These are phyloP conservation scores for Nakaseomyces nivariensis DNA, from an alignment of 1,139 yeast genomes.

Conservation along the genomic window DNA sequence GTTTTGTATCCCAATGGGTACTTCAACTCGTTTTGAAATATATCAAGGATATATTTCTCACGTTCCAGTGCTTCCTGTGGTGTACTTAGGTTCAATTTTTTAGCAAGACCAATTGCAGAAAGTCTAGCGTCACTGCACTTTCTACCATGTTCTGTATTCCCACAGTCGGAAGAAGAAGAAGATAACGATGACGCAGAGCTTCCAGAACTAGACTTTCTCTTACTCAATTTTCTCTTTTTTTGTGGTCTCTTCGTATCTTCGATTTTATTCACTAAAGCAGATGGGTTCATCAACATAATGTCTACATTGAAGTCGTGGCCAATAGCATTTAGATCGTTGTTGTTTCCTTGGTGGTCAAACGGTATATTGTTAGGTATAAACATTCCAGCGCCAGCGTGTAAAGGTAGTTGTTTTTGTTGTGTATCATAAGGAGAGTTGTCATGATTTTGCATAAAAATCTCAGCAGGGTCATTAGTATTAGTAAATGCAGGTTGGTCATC, in stretches of 20 bases:
- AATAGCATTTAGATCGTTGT: not conserved
- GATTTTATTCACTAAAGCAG: not conserved
- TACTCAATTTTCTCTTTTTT: not conserved
- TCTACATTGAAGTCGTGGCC: not conserved
- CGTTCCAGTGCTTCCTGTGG: slow-evolving; percentile 46
- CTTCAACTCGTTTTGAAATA: slow-evolving; percentile 48
- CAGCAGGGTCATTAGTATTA: not conserved
- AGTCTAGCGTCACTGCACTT: slow-evolving; percentile 45
- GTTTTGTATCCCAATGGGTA: slow-evolving; percentile 68
- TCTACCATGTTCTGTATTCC: slow-evolving; percentile 11
- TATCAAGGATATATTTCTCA: slow-evolving; percentile 51
- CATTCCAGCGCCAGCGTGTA: too few relatives aligned
- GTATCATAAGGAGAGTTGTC: too few relatives aligned
- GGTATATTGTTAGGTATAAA: too few relatives aligned
- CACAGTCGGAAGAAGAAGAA: slow-evolving; percentile 2
- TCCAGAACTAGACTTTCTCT: slow-evolving; percentile 3
- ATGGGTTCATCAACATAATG: not conserved
- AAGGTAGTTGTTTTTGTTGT: too few relatives aligned
- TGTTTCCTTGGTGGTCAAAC: too few relatives aligned
- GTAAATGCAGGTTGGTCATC: not conserved
- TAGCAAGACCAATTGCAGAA: slow-evolving; percentile 47
- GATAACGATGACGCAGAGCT: not conserved
- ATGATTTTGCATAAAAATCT: not conserved
- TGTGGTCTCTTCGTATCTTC: not conserved
- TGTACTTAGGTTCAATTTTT: slow-evolving; percentile 42